Evolutionary conservation across 805 yeast species (phyloP).

Genomic region (Cyberlindnera maclurae): DNA sequence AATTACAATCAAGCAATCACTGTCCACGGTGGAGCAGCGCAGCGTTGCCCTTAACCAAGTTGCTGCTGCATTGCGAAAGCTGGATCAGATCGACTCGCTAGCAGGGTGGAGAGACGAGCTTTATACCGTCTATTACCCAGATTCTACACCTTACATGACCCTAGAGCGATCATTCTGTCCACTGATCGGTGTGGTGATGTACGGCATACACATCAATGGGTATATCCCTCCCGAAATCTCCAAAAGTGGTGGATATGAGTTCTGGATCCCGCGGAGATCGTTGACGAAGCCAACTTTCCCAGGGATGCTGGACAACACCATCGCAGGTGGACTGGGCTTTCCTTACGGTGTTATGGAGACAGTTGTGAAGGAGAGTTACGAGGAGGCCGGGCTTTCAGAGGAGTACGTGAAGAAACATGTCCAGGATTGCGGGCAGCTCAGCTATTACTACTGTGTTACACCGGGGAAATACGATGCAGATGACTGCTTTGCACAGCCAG

Average conservation of each 20-base stretch:
- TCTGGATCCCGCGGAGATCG: conserved; percentile 87
- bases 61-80: conserved; percentile 35
- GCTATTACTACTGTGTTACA: conserved; percentile 49
- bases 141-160: conserved; percentile 49
- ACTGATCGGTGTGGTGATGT: conserved; percentile 77
- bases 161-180: conserved; percentile 81
- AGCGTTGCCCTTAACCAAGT: conserved; percentile 34
- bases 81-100: conserved; percentile 31
- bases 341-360: conserved; percentile 75
- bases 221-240: conserved; percentile 44
- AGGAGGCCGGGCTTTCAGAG: conserved; percentile 76
- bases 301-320: conserved; percentile 83
- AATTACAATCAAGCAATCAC: conserved; percentile 24
- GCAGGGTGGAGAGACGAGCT: conserved; percentile 84
- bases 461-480: conserved; percentile 33
- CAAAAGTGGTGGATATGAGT: conserved; percentile 34
- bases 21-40: conserved; percentile 36
- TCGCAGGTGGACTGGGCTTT: conserved; percentile 90
- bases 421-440: conserved; percentile 53
- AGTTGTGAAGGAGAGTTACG: conserved; percentile 75
- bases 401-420: conserved; percentile 41
- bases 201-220: conserved; percentile 87
- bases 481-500: conserved; percentile 73
- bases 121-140: conserved; percentile 61
- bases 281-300: conserved; percentile 81